Base-by-base conservation (phyloP, 306 rosid genomes). In the Gastrolobium villosum region DNA sequence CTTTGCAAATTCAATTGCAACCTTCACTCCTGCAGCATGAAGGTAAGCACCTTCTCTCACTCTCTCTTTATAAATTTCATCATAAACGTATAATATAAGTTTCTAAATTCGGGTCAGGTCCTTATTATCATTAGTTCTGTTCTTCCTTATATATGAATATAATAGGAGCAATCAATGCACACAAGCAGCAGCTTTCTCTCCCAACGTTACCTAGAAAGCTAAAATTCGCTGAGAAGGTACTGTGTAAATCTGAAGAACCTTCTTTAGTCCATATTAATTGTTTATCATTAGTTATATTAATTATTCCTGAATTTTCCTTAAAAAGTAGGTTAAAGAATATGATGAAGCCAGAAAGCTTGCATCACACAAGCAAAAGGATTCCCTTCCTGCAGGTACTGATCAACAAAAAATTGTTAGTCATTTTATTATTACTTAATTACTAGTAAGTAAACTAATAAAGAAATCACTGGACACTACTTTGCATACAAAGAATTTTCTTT, bases 131-230 rank as follows among this genome's bases (percentile, higher is more conserved):
- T 15, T 36, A 3, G 6, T 48, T 37, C 4, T 72, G 60, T 5
- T 67, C 31, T 77, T 75, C 50, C 32, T 56, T 59, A 1, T 13
- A 34, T 56, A 44, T 69, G 55, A 63, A 55, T 40, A 28, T 14
- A 65, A 65, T 20, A 49, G 81, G 72, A 68, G 70, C 82, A 79
- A 81, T 40, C 9, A 43, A 79, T 57, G 77, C 62, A 49, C 66
- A 84, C 56, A 20, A 20, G 26, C 61, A 71, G 26, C 61, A 81
- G 65, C 72, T 66, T 36, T 72, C 78, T 85, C 75, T 85, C 30
- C 86, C 86, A 81, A 20, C 74, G 48, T 54, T 87, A 62, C 83
- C 94, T 48, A 85, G 97, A 69, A 93, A 85, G 88, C 85, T 91
- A 76, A 76, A 81, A 57, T 74, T 83, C 76, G 66, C 83, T 36